These are phyloP conservation scores for Viola pubescens DNA, from an alignment of 441 rosid genomes.

Conservation along the genomic window DNA sequence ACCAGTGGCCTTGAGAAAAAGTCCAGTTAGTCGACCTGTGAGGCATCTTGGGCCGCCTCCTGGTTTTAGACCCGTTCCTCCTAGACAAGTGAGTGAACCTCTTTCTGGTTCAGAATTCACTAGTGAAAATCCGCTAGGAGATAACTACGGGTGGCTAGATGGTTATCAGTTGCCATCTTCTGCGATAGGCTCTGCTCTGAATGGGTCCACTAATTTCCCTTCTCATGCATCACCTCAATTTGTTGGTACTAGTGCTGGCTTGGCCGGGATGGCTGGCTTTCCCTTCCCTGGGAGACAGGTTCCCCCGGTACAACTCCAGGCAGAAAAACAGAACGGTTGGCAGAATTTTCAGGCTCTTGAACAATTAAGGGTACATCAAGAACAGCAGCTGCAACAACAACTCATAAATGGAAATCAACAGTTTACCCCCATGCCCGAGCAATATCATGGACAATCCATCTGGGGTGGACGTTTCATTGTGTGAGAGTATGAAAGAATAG, in stretches of 20 bases:
- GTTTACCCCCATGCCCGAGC: slow-evolving; percentile 53
- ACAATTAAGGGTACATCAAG: slow-evolving; percentile 35
- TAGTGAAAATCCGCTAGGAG: slow-evolving; percentile 34
- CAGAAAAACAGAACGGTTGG: slow-evolving; percentile 45
- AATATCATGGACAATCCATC: slow-evolving; percentile 70
- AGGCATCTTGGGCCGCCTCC: slow-evolving; percentile 96
- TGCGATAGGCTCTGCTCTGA: slow-evolving; percentile 31
- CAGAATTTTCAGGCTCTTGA: slow-evolving; percentile 42
- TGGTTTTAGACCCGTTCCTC: slow-evolving; percentile 65
- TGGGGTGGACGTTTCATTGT: slow-evolving; percentile 75
- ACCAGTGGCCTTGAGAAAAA: slow-evolving; percentile 39
- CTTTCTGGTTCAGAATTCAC: slow-evolving; percentile 34
- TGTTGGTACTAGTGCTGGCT: slow-evolving; percentile 41
- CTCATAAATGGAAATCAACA: slow-evolving; percentile 44
- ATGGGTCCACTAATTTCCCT: slow-evolving; percentile 30
- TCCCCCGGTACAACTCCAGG: slow-evolving; percentile 38
- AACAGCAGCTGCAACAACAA: slow-evolving; percentile 49
- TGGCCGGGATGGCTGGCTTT: slow-evolving; percentile 46
- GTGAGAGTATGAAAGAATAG: slow-evolving; percentile 54
- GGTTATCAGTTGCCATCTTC: slow-evolving; percentile 67
- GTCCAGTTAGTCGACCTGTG: slow-evolving; percentile 64
- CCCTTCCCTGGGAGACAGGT: slow-evolving; percentile 85
- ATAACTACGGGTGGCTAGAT: slow-evolving; percentile 99
- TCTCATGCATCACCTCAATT: slow-evolving; percentile 43
- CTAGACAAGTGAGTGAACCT: slow-evolving; percentile 43